These are phyloP conservation scores for Prunus mira DNA, from an alignment of 306 rosid species.

Conservation along the genomic window DNA sequence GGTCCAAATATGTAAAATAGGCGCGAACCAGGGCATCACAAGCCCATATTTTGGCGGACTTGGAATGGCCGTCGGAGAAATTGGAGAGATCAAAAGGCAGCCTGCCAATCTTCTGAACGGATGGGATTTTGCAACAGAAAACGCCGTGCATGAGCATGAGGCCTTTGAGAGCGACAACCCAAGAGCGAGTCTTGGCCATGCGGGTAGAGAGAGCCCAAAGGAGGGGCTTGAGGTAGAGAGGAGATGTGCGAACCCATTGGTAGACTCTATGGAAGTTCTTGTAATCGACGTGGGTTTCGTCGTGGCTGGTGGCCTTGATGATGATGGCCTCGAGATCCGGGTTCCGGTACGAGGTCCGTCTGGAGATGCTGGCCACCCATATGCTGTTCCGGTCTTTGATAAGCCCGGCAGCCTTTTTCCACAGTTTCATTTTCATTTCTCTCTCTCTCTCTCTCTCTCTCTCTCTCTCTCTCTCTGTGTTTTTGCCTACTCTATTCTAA, in stretches of 20 bases:
- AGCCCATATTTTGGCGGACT: constrained; percentile 24
- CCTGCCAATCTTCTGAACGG: constrained; percentile 49
- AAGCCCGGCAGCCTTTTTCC: constrained; percentile 59
- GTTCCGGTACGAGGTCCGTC: constrained; percentile 42
- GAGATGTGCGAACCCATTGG: constrained; percentile 65
- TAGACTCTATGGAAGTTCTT: constrained; percentile 65
- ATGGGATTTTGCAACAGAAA: constrained; percentile 45
- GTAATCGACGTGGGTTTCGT: constrained; percentile 43
- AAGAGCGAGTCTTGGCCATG: constrained; percentile 59
- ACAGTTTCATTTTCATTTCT: constrained; percentile 50
- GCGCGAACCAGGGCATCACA: constrained; percentile 47
- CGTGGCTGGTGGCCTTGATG: constrained; percentile 89
- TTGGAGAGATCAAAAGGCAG: constrained; percentile 67
- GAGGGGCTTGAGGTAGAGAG: constrained; percentile 53
- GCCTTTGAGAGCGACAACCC: constrained; percentile 85
- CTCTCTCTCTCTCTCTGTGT: background rate
- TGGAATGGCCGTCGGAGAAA: constrained; percentile 45
- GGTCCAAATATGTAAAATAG: constrained; percentile 61
- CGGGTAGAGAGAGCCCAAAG: constrained; percentile 43
- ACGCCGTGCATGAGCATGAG: constrained; percentile 84
- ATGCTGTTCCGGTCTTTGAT: constrained; percentile 78
- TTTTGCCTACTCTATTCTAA: too few species aligned
- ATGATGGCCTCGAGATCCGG: constrained; percentile 57
- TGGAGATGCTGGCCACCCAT: constrained; percentile 44
- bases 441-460: background rate